phyloP scores from a whole-genome alignment of 257 asterid genomes.

The Solanum sitiens region DNA sequence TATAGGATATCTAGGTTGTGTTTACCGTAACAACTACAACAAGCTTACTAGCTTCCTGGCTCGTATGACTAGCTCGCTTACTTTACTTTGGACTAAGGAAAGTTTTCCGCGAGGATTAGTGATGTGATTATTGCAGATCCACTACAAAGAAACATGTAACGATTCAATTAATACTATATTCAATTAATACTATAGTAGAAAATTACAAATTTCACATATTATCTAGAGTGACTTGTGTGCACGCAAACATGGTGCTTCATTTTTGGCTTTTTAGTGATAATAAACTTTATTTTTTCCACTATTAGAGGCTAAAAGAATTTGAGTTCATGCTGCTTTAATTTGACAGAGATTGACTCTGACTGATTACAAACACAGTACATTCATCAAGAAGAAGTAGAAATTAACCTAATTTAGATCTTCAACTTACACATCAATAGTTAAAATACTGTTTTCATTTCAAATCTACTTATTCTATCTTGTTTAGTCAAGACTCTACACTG shows the following conservation, averaged over 20 bases:
- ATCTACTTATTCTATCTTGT: too few relatives aligned
- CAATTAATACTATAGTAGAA: not conserved
- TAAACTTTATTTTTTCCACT: not conserved
- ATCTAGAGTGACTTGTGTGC: not conserved
- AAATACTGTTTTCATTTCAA: not conserved
- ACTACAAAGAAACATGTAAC: not conserved
- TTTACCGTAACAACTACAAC: too few relatives aligned
- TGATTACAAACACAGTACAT: not conserved
- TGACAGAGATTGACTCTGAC: not conserved
- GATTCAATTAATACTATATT: not conserved
- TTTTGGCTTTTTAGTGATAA: not conserved
- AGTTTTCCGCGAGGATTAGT: not conserved
- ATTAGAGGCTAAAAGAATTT: not conserved
- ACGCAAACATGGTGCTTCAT: not conserved
- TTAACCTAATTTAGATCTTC: not conserved
- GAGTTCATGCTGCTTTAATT: not conserved
- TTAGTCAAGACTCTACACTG: too few relatives aligned
- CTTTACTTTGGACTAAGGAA: not conserved
- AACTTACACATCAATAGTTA: not conserved
- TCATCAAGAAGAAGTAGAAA: not conserved
- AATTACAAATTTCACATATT: not conserved
- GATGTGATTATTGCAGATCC: not conserved
- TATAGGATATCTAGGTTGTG: too few relatives aligned
- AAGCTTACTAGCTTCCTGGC: too few relatives aligned
- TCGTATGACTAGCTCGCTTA: too few relatives aligned